phyloP scores from a whole-genome alignment of 495 filamentous ascomycete species.

The Xylaria acuta region DNA sequence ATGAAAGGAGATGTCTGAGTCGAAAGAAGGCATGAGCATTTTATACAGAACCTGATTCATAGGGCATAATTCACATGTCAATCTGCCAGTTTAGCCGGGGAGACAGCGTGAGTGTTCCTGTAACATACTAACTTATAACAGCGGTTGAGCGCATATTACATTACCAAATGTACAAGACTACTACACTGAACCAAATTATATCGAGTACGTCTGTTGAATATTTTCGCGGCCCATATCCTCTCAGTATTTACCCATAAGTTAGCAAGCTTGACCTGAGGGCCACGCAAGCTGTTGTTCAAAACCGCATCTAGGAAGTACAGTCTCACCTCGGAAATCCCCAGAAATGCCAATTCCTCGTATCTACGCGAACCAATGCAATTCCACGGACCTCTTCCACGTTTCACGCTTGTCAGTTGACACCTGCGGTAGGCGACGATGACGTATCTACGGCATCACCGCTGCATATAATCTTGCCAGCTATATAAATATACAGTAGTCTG shows the following conservation, averaged over 20 bases:
- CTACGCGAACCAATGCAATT: not conserved
- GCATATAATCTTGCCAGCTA: not conserved
- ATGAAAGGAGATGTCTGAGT: not conserved
- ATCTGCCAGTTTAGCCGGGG: not conserved
- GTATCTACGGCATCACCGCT: constrained; percentile 11
- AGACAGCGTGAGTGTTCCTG: not conserved
- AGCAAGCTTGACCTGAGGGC: not conserved
- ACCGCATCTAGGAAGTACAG: not conserved
- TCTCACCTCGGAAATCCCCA: not conserved
- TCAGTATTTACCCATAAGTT: not conserved
- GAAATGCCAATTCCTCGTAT: not conserved
- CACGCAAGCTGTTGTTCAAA: not conserved
- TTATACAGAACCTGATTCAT: not conserved
- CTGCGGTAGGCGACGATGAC: not conserved
- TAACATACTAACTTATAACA: not conserved
- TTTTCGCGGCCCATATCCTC: not conserved
- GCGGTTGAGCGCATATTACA: not conserved
- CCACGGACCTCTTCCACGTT: not conserved
- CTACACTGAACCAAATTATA: not conserved
- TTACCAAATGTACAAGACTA: not conserved
- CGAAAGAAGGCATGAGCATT: not conserved
- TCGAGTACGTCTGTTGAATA: not conserved
- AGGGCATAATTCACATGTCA: not conserved
- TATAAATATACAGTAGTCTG: not conserved
- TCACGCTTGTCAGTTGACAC: not conserved